These are phyloP conservation scores for Quercus berberidifolia DNA, from an alignment of 306 rosid species.

Conservation along the genomic window DNA sequence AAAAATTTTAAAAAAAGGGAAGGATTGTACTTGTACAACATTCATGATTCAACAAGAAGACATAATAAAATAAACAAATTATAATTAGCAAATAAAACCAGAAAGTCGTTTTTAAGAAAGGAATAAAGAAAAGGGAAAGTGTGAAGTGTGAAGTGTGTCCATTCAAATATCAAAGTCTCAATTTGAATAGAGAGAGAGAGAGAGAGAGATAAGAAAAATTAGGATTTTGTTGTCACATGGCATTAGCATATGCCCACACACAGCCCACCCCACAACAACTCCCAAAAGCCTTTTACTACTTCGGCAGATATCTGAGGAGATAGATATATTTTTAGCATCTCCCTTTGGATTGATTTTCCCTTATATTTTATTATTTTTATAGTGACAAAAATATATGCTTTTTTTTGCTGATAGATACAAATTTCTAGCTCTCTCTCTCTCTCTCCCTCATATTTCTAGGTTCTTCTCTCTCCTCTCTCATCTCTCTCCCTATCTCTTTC, in stretches of 20 bases:
- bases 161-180: background rate
- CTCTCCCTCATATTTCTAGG: constrained; percentile 17
- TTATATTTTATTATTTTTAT: constrained; percentile 12
- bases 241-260: background rate
- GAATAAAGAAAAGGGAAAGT: background rate
- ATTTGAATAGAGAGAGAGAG: background rate
- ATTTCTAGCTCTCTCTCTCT: constrained; percentile 29
- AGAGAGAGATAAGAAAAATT: constrained; percentile 11
- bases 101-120: background rate
- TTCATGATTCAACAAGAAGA: no score
- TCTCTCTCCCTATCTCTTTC: constrained; percentile 33
- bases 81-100: background rate
- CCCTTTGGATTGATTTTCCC: constrained; percentile 13
- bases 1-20: no score
- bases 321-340: background rate
- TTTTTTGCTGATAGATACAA: constrained; percentile 27
- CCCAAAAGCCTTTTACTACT: background rate
- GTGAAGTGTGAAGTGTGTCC: background rate
- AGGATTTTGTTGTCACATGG: constrained; percentile 11
- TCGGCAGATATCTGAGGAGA: background rate
- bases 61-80: background rate
- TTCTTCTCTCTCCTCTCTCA: constrained; percentile 31
- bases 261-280: background rate
- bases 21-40: no score
- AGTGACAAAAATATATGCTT: constrained; percentile 18